phyloP scores from a whole-genome alignment of 2,329 filamentous ascomycete genomes.

The Dothidotthia symphoricarpi region DNA sequence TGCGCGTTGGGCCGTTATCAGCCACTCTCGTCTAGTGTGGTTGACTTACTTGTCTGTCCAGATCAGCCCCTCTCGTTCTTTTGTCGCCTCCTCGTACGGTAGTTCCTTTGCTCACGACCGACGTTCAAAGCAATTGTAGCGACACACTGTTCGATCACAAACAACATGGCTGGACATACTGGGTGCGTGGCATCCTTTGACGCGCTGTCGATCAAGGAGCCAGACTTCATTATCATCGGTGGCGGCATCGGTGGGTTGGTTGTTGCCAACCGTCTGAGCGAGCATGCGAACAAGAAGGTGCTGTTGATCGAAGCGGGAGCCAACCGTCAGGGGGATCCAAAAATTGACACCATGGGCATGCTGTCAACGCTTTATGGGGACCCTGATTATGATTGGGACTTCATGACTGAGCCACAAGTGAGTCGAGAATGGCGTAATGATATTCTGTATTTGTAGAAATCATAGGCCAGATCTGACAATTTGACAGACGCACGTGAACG shows the following conservation, averaged over 20 bases:
- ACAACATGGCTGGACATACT: conserved; percentile 1
- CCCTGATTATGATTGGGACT: conserved; percentile 19
- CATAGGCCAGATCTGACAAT: conserved; percentile 30
- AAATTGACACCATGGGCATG: conserved; percentile 6
- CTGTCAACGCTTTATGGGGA: conserved; percentile 2
- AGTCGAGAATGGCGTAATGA: conserved; percentile 12
- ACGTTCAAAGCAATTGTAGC: not conserved
- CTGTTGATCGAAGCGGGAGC: conserved; percentile 25
- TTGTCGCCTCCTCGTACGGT: too few relatives aligned
- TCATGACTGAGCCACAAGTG: conserved; percentile 19
- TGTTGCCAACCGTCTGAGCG: conserved; percentile 11
- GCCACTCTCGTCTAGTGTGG: too few relatives aligned
- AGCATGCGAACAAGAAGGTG: conserved; percentile 16
- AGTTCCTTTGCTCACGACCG: not conserved
- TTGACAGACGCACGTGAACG: conserved; percentile 28
- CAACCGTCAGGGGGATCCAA: conserved; percentile 34
- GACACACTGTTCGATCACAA: too few relatives aligned
- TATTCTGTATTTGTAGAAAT: too few relatives aligned
- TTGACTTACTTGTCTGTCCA: too few relatives aligned
- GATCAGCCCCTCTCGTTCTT: too few relatives aligned
- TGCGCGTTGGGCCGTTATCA: not conserved
- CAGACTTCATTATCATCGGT: conserved; percentile 10
- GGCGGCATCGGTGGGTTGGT: conserved; percentile 15
- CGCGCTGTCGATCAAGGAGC: not conserved
- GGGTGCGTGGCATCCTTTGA: conserved; percentile 1